A percentile compares a stretch with the other conserved stretches of the same genome.
These are phyloP conservation scores for Ophiocordyceps unilateralis DNA, from an alignment of 2,329 filamentous ascomycete genomes.

Conservation along the genomic window DNA sequence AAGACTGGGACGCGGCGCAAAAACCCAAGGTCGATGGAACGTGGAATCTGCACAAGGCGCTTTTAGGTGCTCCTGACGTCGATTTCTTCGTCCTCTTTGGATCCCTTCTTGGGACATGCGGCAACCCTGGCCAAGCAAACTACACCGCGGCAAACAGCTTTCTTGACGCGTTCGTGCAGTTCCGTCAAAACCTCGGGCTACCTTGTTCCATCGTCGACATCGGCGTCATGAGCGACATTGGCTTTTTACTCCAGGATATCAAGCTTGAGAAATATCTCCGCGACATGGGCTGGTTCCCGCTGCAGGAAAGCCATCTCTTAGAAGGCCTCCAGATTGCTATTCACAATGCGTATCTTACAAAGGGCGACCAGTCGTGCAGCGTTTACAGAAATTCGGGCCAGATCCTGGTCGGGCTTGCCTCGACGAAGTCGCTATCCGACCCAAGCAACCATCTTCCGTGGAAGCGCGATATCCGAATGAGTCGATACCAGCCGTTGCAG, in stretches of 20 bases:
- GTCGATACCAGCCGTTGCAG: neutral
- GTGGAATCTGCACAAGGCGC: neutral
- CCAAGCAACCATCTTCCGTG: neutral
- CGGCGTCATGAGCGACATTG: constrained; percentile 1
- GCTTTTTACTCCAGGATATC: neutral
- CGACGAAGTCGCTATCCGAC: constrained; percentile 1
- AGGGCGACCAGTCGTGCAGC: neutral
- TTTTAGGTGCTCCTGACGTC: constrained; percentile 14
- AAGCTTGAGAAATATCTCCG: neutral
- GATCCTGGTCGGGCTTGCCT: constrained; percentile 2
- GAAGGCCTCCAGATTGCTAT: neutral
- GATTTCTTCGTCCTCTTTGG: constrained; percentile 9
- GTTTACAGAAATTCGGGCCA: neutral
- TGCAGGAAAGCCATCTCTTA: neutral
- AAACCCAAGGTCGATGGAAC: neutral
- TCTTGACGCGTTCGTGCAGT: neutral
- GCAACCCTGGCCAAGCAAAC: constrained; percentile 13
- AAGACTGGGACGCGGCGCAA: neutral
- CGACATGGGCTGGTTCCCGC: too few species aligned
- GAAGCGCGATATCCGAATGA: constrained; percentile 2
- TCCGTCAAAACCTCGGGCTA: neutral
- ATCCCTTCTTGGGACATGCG: constrained; percentile 11
- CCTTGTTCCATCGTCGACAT: neutral
- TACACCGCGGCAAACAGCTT: constrained; percentile 13
- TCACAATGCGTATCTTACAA: neutral